These are phyloP conservation scores for Solanum stenotomum DNA, from an alignment of 257 asterid genomes.

Conservation along the genomic window DNA sequence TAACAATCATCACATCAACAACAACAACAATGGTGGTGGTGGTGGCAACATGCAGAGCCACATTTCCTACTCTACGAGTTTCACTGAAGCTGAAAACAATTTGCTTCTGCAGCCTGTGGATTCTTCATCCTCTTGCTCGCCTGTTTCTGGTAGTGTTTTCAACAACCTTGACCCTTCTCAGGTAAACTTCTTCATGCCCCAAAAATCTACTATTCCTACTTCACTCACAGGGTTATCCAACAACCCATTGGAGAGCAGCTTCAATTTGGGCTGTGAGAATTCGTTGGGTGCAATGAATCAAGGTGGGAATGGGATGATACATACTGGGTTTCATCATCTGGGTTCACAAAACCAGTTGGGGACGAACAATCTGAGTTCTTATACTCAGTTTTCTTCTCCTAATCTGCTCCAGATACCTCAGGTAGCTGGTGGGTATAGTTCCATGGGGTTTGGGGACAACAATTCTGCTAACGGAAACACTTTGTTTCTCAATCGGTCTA, in stretches of 20 bases:
- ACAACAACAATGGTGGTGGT: background rate
- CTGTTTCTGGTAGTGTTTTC: constrained; percentile 59
- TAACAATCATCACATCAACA: background rate
- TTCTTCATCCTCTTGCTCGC: constrained; percentile 82
- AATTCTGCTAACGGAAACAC: constrained; percentile 28
- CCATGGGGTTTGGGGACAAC: constrained; percentile 24
- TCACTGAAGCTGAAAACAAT: constrained; percentile 28
- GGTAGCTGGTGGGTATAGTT: constrained; percentile 22
- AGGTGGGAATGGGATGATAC: constrained; percentile 22
- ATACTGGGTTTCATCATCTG: constrained; percentile 26
- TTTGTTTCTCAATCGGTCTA: constrained; percentile 47
- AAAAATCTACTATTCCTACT: constrained; percentile 15
- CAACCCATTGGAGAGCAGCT: constrained; percentile 29
- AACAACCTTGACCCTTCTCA: constrained; percentile 46
- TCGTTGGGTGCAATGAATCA: constrained; percentile 35
- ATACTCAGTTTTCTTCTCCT: constrained; percentile 11
- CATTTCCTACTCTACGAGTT: constrained; percentile 39
- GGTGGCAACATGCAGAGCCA: constrained; percentile 29
- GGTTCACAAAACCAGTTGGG: constrained; percentile 30
- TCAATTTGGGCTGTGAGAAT: constrained; percentile 56
- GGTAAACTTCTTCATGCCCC: constrained; percentile 40
- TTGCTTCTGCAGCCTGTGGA: constrained; percentile 28
- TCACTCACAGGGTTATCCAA: constrained; percentile 9
- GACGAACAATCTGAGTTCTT: constrained; percentile 20
- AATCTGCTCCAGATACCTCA: constrained; percentile 31